Evolutionary conservation across 1,284 basidiomycete species (phyloP).

Genomic region (Somion occarium): DNA sequence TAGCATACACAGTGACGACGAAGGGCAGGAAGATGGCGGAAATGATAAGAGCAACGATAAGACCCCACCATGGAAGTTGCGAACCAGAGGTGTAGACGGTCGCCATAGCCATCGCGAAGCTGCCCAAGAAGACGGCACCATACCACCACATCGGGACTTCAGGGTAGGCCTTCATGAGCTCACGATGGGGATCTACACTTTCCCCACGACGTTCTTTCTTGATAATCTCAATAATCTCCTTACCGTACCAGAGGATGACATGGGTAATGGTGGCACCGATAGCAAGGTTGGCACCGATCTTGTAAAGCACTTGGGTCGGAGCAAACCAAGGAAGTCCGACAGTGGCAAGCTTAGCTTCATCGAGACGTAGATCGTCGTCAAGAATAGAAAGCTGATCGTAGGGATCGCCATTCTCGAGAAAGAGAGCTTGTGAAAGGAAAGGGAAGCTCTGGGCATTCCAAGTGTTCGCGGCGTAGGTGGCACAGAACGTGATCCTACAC

Average conservation of each 20-base stretch:
- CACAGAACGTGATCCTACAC: constrained; percentile 15
- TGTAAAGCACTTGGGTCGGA: constrained; percentile 14
- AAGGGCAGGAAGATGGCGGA: constrained; percentile 41
- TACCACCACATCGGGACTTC: constrained; percentile 59
- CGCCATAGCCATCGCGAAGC: constrained; percentile 43
- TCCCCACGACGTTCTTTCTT: constrained; percentile 27
- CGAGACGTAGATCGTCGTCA: constrained; percentile 27
- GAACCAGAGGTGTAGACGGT: constrained; percentile 40
- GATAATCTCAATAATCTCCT: constrained; percentile 39
- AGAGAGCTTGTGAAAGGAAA: constrained; percentile 39
- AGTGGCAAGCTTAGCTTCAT: constrained; percentile 20
- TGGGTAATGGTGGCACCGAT: constrained; percentile 28
- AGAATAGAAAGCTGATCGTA: constrained; percentile 37
- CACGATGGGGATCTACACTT: constrained; percentile 38
- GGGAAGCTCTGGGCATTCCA: constrained; percentile 36
- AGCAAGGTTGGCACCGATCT: constrained; percentile 19
- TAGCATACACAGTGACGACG: constrained; percentile 22
- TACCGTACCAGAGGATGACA: constrained; percentile 46
- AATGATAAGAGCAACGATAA: constrained; percentile 40
- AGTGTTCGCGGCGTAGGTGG: constrained; percentile 24
- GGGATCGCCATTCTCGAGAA: constrained; percentile 33
- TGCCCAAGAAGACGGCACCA: constrained; percentile 29
- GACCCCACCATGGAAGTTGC: constrained; percentile 45
- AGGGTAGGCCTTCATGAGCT: constrained; percentile 54
- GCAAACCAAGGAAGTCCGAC: constrained; percentile 15